Conservation (phyloP, 768 basidiomycete species). For the Macrocybe gigantea region DNA sequence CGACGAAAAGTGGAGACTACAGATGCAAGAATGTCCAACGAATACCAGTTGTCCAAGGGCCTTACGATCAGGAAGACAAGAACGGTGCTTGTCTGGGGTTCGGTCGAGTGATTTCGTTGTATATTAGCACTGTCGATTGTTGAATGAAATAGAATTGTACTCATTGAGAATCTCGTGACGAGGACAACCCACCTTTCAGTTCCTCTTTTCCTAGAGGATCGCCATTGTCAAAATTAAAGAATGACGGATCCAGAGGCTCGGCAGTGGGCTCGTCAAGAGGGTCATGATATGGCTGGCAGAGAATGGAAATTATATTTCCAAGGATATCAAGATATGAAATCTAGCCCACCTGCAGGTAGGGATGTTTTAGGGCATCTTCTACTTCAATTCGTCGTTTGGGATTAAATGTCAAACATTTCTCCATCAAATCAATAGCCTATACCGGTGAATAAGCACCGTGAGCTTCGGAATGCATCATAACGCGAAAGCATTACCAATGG, state of each 20-base stretch:
- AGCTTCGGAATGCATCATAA: not conserved
- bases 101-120: conserved; percentile 41
- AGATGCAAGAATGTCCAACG: no score
- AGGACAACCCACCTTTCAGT: conserved; percentile 47
- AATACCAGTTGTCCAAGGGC: no score
- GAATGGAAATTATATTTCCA: not conserved
- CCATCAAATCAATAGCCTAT: conserved; percentile 72
- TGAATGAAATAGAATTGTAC: not conserved
- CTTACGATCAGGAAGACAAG: no score
- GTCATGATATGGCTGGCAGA: conserved; percentile 75
- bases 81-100: conserved; percentile 3
- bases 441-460: not conserved
- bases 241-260: conserved; percentile 63
- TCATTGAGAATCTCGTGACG: conserved; percentile 1
- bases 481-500: conserved; percentile 36
- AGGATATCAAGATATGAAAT: not conserved
- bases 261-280: conserved; percentile 86
- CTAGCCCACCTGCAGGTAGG: conserved; percentile 68
- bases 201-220: conserved; percentile 59
- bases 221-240: conserved; percentile 81
- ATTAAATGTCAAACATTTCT: conserved; percentile 76
- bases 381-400: conserved; percentile 88
- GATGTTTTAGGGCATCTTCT: conserved; percentile 81
- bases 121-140: conserved; percentile 35
- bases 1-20: no score